Percentiles rank a stretch among this genome's conserved stretches.
These are phyloP conservation scores for Dentipellis sp. DNA, from an alignment of 768 basidiomycete genomes.

Conservation along the genomic window DNA sequence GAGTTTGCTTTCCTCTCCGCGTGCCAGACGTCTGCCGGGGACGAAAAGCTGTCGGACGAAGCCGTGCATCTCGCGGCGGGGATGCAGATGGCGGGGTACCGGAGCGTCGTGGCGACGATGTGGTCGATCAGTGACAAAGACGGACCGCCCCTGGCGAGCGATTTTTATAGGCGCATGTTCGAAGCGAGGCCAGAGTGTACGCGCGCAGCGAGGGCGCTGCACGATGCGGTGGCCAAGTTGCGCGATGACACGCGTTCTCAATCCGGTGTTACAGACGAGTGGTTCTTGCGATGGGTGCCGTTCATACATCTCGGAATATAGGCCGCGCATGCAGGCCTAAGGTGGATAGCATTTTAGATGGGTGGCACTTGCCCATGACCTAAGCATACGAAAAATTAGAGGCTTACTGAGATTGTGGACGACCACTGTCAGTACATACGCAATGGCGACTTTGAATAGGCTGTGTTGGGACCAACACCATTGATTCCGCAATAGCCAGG, in stretches of 20 bases:
- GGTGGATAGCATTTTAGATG: no score
- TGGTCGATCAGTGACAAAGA: slow-evolving; percentile 32
- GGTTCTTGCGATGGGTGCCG: not conserved
- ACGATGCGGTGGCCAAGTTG: not conserved
- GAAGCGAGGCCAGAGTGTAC: not conserved
- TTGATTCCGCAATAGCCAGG: no score
- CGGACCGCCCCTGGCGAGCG: slow-evolving; percentile 24
- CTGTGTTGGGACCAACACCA: no score
- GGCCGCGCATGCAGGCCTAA: no score
- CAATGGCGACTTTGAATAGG: no score
- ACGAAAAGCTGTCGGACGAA: slow-evolving; percentile 25
- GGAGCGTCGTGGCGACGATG: slow-evolving; percentile 32
- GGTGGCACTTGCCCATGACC: no score
- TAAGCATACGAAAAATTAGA: no score
- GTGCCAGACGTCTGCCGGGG: slow-evolving; percentile 33
- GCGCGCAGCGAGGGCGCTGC: not conserved
- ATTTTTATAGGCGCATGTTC: slow-evolving; percentile 20
- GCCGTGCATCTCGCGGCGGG: slow-evolving; percentile 33
- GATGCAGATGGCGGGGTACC: slow-evolving; percentile 26
- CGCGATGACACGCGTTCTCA: not conserved
- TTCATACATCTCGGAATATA: no score
- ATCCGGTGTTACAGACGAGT: not conserved
- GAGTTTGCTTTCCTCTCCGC: slow-evolving; percentile 37
- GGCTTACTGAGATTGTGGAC: no score
- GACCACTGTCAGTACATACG: no score